phyloP scores from a whole-genome alignment of 2,329 filamentous ascomycete genomes.

The Knufia fluminis region DNA sequence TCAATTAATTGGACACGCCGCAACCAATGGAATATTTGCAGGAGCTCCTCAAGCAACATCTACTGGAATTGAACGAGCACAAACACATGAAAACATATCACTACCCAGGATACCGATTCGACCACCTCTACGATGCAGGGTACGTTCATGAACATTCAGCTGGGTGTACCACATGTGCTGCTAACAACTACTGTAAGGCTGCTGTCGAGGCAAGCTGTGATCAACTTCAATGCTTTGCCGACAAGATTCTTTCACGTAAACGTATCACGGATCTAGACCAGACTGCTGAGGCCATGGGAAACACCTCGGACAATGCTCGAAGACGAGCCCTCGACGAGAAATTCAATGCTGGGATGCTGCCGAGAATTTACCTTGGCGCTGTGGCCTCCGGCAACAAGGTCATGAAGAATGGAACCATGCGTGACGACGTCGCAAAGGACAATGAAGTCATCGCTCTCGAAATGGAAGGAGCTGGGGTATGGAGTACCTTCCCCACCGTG shows the following conservation, averaged over 20 bases:
- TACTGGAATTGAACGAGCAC: conserved; percentile 5
- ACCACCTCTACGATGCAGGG: neutral
- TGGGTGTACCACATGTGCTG: conserved; percentile 3
- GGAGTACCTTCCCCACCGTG: conserved; percentile 15
- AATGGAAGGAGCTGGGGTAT: conserved; percentile 21
- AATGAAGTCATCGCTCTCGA: conserved; percentile 21
- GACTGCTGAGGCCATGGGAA: conserved; percentile 9
- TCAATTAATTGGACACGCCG: conserved; percentile 14
- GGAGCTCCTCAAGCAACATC: conserved; percentile 4
- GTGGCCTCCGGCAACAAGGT: conserved; percentile 35
- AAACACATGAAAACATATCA: conserved; percentile 10
- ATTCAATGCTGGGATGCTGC: conserved; percentile 6
- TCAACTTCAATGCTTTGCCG: conserved; percentile 16
- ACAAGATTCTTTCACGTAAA: conserved; percentile 11
- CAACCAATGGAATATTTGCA: conserved; percentile 4
- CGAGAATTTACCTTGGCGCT: conserved; percentile 29
- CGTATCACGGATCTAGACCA: conserved; percentile 15
- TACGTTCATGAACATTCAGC: conserved; percentile 1
- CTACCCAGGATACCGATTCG: neutral
- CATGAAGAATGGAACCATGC: conserved; percentile 31
- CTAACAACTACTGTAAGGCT: neutral
- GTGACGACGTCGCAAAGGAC: conserved; percentile 28
- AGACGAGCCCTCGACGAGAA: neutral
- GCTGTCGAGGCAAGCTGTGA: conserved; percentile 5
- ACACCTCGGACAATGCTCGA: neutral